Evolutionary conservation across 1,284 basidiomycete species (phyloP).

Genomic region (Cerioporus squamosus): DNA sequence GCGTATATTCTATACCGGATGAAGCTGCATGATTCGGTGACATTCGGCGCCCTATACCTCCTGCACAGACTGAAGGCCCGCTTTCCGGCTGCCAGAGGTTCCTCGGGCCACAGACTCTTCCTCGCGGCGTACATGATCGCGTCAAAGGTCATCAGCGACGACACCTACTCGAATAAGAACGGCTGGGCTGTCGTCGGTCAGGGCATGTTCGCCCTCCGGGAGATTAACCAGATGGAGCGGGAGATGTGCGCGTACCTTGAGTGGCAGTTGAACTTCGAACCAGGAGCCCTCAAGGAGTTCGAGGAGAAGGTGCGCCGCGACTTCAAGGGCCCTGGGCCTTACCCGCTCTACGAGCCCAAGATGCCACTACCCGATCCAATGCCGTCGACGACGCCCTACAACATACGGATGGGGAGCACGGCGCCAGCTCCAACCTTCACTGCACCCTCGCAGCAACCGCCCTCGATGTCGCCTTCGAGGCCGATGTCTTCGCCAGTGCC

Average conservation of each 20-base stretch:
- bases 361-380: no score
- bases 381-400: no score
- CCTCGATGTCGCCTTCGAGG: neutral
- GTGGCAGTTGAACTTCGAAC: constrained; percentile 84
- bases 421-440: constrained; percentile 40
- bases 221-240: constrained; percentile 95
- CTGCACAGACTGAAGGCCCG: constrained; percentile 87
- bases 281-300: constrained; percentile 66
- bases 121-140: constrained; percentile 94
- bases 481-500: neutral
- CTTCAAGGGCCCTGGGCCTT: constrained; percentile 55
- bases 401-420: no score
- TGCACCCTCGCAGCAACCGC: neutral
- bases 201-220: constrained; percentile 85
- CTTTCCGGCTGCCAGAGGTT: constrained; percentile 90
- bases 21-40: constrained; percentile 79
- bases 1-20: constrained; percentile 91
- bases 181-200: constrained; percentile 95
- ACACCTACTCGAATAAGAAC: constrained; percentile 96
- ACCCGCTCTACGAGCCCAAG: constrained; percentile 60
- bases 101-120: constrained; percentile 89
- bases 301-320: constrained; percentile 64
- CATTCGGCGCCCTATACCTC: constrained; percentile 84
- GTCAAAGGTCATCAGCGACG: constrained; percentile 90
- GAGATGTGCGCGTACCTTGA: constrained; percentile 93